Conservation (phyloP, 1,284 basidiomycete species). For the Stereum hirsutum region DNA sequence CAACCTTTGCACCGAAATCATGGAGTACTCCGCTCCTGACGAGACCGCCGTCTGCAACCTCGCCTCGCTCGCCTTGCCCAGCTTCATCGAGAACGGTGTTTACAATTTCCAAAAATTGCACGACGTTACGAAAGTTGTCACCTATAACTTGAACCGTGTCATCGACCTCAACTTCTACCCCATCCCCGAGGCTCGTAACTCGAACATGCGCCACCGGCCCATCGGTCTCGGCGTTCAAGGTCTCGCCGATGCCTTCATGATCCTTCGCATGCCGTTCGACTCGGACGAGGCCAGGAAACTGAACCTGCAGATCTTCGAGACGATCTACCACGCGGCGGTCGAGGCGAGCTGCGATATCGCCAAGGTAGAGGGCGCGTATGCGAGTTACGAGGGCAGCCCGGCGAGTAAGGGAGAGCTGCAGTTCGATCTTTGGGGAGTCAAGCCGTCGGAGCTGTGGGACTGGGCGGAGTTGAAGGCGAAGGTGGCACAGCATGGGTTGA, state of each 20-base stretch:
- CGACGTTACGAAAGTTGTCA: slow-evolving; percentile 87
- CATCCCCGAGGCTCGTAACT: slow-evolving; percentile 81
- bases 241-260: slow-evolving; percentile 98
- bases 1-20: slow-evolving; percentile 98
- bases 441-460: slow-evolving; percentile 92
- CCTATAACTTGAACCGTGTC: slow-evolving; percentile 90
- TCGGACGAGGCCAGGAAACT: slow-evolving; percentile 82
- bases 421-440: slow-evolving; percentile 93
- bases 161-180: slow-evolving; percentile 96
- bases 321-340: slow-evolving; percentile 94
- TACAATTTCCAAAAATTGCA: slow-evolving; percentile 97
- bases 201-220: slow-evolving; percentile 97
- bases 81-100: slow-evolving; percentile 65
- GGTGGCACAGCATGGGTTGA: slow-evolving; percentile 79
- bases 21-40: slow-evolving; percentile 97
- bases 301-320: slow-evolving; percentile 98
- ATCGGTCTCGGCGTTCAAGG: slow-evolving; percentile 98
- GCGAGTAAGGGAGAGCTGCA: slow-evolving; percentile 86
- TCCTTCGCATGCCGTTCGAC: slow-evolving; percentile 93
- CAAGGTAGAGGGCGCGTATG: slow-evolving; percentile 75
- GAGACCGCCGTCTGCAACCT: slow-evolving; percentile 99
- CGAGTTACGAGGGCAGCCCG: slow-evolving; percentile 89
- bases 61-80: slow-evolving; percentile 92
- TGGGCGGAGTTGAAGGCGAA: slow-evolving; percentile 87
- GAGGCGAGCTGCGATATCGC: slow-evolving; percentile 93